Percentiles rank a stretch among this genome's conserved stretches.
These are phyloP conservation scores for Citrus medica DNA, from an alignment of 345 rosid genomes.

Conservation along the genomic window DNA sequence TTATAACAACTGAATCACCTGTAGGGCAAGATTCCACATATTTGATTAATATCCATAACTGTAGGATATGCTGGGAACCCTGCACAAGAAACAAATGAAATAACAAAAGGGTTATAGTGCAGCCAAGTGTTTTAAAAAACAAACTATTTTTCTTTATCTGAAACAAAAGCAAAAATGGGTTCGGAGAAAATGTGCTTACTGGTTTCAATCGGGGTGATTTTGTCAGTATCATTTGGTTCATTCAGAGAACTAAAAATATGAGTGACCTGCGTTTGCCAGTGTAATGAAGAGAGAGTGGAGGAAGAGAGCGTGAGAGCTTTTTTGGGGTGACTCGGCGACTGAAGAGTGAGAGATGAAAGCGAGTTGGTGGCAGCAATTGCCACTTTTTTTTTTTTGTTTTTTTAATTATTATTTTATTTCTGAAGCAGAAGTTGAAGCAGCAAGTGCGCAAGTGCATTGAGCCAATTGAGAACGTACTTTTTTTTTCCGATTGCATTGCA, in stretches of 20 bases:
- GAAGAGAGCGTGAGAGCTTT: not conserved
- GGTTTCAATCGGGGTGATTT: constrained; percentile 4
- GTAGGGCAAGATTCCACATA: constrained; percentile 82
- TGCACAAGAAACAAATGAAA: constrained; percentile 9
- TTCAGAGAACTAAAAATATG: not conserved
- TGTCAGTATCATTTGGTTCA: not conserved
- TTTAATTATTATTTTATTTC: no score
- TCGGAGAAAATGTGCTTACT: not conserved
- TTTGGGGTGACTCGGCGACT: not conserved
- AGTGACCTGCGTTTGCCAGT: not conserved
- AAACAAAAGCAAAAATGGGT: not conserved
- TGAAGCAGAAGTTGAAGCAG: not conserved
- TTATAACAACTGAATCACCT: constrained; percentile 26
- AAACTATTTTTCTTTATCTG: not conserved
- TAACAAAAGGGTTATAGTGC: not conserved
- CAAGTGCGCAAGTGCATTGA: no score
- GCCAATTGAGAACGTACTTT: no score
- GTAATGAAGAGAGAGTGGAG: not conserved
- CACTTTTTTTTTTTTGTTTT: not conserved
- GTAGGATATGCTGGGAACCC: constrained; percentile 64
- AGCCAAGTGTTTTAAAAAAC: not conserved
- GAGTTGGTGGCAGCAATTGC: not conserved
- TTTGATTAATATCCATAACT: constrained; percentile 87
- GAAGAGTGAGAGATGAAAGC: not conserved
- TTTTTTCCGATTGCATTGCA: no score